These are phyloP conservation scores for Oenanthe javanica DNA, from an alignment of 140 eudicot genomes.

Conservation along the genomic window DNA sequence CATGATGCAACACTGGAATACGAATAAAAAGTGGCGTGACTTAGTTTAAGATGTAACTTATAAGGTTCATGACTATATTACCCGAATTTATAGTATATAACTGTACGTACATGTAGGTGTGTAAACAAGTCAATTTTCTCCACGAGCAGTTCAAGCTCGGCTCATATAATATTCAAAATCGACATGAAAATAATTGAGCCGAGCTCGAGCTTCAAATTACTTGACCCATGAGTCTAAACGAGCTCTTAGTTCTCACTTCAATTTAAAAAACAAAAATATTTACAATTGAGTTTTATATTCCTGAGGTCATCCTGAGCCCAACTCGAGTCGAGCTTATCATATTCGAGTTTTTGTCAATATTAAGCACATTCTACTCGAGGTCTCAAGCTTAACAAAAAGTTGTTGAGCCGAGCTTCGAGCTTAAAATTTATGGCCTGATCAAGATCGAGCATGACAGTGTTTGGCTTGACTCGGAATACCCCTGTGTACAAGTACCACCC, in stretches of 20 bases:
- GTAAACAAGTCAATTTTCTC: not conserved
- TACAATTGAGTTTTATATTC: not conserved
- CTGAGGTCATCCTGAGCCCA: no score
- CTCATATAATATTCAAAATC: no score
- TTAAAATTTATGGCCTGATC: not conserved
- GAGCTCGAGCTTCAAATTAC: not conserved
- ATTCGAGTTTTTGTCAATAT: not conserved
- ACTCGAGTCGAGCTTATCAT: not conserved
- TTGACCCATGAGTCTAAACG: not conserved
- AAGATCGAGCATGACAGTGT: no score
- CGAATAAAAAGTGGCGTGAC: not conserved
- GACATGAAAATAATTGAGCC: not conserved
- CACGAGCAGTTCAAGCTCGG: not conserved
- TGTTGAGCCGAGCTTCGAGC: not conserved
- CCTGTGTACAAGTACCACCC: not conserved
- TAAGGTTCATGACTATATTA: not conserved
- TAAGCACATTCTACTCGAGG: not conserved
- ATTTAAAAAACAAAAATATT: rapidly evolving
- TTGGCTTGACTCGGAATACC: not conserved
- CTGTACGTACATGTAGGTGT: not conserved
- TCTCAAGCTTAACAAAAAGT: not conserved
- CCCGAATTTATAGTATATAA: not conserved
- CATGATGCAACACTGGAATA: not conserved
- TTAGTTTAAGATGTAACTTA: not conserved
- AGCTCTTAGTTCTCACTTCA: not conserved